These are phyloP conservation scores for Gracilaria domingensis DNA, from an alignment of 23 red algal species.

Conservation along the genomic window DNA sequence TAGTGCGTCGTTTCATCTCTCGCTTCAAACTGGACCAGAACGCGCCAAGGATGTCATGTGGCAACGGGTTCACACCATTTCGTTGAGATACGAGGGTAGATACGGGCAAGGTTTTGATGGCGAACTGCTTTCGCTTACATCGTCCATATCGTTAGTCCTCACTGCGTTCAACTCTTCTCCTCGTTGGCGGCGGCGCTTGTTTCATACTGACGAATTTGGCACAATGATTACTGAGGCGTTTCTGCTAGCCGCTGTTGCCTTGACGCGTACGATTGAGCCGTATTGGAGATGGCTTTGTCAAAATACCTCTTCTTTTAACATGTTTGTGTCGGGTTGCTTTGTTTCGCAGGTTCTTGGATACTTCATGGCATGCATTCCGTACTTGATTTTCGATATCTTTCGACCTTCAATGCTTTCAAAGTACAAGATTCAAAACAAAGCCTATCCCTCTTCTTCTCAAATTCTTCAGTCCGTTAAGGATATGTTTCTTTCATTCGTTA, in stretches of 20 bases:
- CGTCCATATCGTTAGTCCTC: neutral
- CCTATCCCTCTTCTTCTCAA: slow-evolving; percentile 32
- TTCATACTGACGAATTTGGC: neutral
- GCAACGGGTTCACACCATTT: neutral
- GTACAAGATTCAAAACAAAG: slow-evolving; percentile 85
- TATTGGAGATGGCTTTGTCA: slow-evolving; percentile 38
- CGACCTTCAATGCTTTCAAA: slow-evolving; percentile 13
- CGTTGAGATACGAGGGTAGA: too few relatives aligned
- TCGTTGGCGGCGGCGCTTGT: neutral
- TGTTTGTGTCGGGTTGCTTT: slow-evolving; percentile 76
- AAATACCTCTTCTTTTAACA: slow-evolving; percentile 36
- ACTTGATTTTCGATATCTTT: slow-evolving; percentile 68
- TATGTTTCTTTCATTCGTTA: slow-evolving; percentile 47
- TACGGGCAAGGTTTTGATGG: neutral
- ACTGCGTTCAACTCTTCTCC: neutral
- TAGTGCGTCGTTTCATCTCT: too few relatives aligned
- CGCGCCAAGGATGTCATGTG: neutral
- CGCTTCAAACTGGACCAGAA: too few relatives aligned
- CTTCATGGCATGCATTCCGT: slow-evolving; percentile 77
- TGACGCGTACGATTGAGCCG: neutral
- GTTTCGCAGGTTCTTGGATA: slow-evolving; percentile 84
- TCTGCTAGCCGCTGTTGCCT: neutral
- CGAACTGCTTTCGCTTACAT: neutral
- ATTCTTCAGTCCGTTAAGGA: slow-evolving; percentile 34
- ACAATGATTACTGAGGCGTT: slow-evolving; percentile 65